Base-by-base conservation (phyloP, 2,329 filamentous ascomycete species). In the Ascochyta rabiei region DNA sequence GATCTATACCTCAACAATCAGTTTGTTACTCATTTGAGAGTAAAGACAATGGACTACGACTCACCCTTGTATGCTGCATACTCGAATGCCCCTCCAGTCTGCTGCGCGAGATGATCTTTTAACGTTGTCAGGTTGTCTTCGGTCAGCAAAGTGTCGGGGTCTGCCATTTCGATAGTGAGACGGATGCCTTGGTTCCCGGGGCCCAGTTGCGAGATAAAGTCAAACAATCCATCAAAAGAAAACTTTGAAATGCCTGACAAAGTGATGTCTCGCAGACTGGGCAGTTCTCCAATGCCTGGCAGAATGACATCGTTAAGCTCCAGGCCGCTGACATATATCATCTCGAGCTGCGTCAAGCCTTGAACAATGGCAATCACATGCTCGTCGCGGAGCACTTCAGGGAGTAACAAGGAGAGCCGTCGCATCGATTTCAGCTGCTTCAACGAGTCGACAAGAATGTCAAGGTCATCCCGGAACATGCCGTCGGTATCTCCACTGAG, bases 181-280 rank as follows among this genome's bases (percentile, higher is more conserved):
- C 72, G 68, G 13, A 82, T 69, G 15, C 77, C 77, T 38, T 70
- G 67, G 54, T 81, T 80, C 2, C 75, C 72, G 1, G 71, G 70
- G 1, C 69, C 75, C 8, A 82, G 69, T 15, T 67, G 62, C 2
- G 70, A 58, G n/a, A 81, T 69, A 49, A 80, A 80, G 6, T 75
- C 70, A 6, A 79, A 66, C 1, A 89, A 76, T 1, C 81, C 82
- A 4, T 77, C 68, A 3, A 74, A 73, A 0, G 82, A 83, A 66
- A 89, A 87, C 2, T 71, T 70, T 0, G 86, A 85, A 2, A 81
- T 72, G 2, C 82, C 84, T 33, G 78, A 80, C 37, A 88, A 80
- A 4, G 78, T 80, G 6, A 89, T 73, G 4, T 72, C 76, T 40
- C 79, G 81, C 31, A 89, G 72, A 28, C 80, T 76, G 3, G 68